Conservation (phyloP, 2,329 filamentous ascomycete species). For the Immersiporthe knoxdaviesiana region DNA sequence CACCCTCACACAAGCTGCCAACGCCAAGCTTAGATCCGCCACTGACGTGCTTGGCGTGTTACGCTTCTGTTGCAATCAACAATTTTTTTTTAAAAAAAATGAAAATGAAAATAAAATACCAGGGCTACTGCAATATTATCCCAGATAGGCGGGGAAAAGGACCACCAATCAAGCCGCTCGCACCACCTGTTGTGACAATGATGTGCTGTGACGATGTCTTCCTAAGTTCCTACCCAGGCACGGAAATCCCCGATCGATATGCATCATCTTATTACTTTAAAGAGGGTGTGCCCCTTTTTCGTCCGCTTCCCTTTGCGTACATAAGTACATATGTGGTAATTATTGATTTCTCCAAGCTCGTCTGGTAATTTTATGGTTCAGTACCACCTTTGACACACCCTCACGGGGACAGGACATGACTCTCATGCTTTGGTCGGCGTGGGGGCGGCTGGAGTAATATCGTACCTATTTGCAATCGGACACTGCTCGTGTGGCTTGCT, state of each 20-base stretch:
- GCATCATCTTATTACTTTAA: background rate
- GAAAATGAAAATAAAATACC: background rate
- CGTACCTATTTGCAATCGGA: background rate
- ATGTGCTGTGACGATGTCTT: slow-evolving; percentile 15
- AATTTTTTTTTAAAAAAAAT: too few relatives aligned
- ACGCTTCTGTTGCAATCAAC: slow-evolving; percentile 1
- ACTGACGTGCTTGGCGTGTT: background rate
- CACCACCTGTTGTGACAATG: slow-evolving; percentile 16
- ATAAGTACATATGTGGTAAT: background rate
- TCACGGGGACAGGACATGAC: background rate
- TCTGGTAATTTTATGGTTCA: background rate
- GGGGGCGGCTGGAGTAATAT: background rate
- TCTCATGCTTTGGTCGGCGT: background rate
- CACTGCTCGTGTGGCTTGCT: background rate
- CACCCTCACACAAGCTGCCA: background rate
- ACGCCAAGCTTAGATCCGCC: background rate
- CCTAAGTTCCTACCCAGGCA: background rate
- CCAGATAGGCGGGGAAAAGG: background rate
- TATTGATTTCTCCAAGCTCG: background rate
- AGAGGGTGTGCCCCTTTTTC: background rate
- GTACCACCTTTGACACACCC: background rate
- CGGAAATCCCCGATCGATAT: background rate
- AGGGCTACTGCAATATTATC: slow-evolving; percentile 2
- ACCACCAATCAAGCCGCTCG: slow-evolving; percentile 11
- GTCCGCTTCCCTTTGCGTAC: background rate